A percentile compares a stretch with the other conserved stretches of the same genome.
These are phyloP conservation scores for Actinomucor elegans DNA, from an alignment of 371 early-diverging fungal genomes.

Conservation along the genomic window DNA sequence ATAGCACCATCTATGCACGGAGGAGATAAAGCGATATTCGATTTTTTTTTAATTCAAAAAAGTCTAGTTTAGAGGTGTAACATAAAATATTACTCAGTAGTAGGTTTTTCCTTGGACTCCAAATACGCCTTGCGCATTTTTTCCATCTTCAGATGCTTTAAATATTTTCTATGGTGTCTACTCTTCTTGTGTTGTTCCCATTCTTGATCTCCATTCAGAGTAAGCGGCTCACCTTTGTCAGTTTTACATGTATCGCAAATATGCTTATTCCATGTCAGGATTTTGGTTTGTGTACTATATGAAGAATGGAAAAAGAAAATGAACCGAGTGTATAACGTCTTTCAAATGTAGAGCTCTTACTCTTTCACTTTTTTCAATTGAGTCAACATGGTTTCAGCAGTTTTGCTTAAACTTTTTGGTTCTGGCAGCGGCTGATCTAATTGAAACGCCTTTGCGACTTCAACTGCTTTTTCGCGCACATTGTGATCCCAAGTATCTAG, in stretches of 20 bases:
- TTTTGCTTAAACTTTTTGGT: constrained; percentile 31
- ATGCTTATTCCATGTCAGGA: constrained; percentile 64
- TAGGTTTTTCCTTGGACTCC: constrained; percentile 13
- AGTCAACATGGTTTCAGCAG: constrained; percentile 40
- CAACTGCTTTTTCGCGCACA: constrained; percentile 54
- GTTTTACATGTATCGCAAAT: constrained; percentile 62
- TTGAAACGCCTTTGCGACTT: constrained; percentile 46
- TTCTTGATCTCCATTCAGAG: constrained; percentile 69
- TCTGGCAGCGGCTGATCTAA: constrained; percentile 36
- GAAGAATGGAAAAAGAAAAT: no score
- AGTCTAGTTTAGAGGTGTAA: neutral
- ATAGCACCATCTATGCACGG: no score
- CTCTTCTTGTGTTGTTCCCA: constrained; percentile 68
- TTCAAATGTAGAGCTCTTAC: constrained; percentile 14
- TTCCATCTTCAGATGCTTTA: constrained; percentile 27
- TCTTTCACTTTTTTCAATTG: constrained; percentile 22
- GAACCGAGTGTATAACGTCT: neutral
- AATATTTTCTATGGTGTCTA: constrained; percentile 57
- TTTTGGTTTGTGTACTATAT: constrained; percentile 48
- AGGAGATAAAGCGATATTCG: no score
- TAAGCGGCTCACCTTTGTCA: constrained; percentile 40
- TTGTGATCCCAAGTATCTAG: constrained; percentile 55
- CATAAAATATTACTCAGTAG: neutral
- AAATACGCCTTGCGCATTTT: constrained; percentile 20
- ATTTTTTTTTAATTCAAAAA: neutral